Evolutionary conservation across 208 protist species (phyloP), one percentile per base, ranked within the genome.

Genomic region (Trypanosoma boissoni): DNA sequence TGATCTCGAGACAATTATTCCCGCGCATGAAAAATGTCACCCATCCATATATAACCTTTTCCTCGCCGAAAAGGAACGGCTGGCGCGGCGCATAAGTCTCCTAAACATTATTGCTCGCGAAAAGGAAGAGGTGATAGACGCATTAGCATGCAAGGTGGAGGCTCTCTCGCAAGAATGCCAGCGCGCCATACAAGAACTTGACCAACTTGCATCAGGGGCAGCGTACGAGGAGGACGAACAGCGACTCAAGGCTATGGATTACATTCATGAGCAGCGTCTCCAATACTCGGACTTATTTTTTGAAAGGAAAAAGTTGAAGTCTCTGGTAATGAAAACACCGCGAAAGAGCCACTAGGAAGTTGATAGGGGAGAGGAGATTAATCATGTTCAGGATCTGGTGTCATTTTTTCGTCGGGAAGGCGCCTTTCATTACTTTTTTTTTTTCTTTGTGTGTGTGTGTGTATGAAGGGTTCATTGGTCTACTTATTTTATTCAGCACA

Each of bases 1-100:
- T 64, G 74, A 91, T 70, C 74, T 91, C 45, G 87, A 94, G 51
- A 64, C 61, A 31, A 91, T 94, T 48, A 87, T 91, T 26, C 87
- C 87, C 2, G 69, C 87, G 7, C 78, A 94, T 62, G 87, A 94
- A 60, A 84, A 80, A 64, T 75, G 89, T 24, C 87, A 94, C 62
- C 83, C 87, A 32, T 83, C 76, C 16, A 76, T 94, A 18, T 90
- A 94, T 68, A 94, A 91, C 56, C 55, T 94, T 39, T 73, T 94
- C 20, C 72, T 88, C 4, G 77, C 68, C 10, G 83, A 94, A 45
- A 88, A 91, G 57, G 81, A 94, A 70, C 74, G 68, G 61, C 60
- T 76, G 20, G 55, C 78, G 32, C 76, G 76, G 45, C 78, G 68
- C 42, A 79, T 94, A 10, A 86, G 81, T 52, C 68, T 85, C 23